Evolutionary conservation across 2,329 filamentous ascomycete genomes (phyloP).

Genomic region (Emergomyces pasteurianus): DNA sequence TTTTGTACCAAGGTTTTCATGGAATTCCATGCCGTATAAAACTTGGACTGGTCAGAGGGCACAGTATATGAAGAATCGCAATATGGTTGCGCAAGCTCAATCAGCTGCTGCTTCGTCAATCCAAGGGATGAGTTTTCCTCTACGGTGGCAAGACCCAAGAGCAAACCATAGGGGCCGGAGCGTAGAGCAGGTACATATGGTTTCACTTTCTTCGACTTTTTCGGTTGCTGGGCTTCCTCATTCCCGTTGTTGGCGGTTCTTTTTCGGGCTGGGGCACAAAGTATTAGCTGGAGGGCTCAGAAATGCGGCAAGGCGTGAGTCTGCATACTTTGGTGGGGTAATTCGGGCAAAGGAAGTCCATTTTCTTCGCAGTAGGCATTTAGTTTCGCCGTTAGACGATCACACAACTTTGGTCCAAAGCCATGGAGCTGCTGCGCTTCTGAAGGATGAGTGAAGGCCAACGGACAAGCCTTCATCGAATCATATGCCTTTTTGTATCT

Average conservation of each 20-base stretch:
- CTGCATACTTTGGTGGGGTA: slow-evolving; percentile 34
- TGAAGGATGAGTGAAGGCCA: slow-evolving; percentile 58
- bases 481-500: slow-evolving; percentile 66
- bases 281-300: neutral
- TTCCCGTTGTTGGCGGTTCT: slow-evolving; percentile 20
- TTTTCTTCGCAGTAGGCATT: slow-evolving; percentile 51
- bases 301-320: neutral
- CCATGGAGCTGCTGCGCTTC: slow-evolving; percentile 62
- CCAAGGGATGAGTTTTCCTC: slow-evolving; percentile 44
- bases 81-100: slow-evolving; percentile 57
- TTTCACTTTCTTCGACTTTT: slow-evolving; percentile 47
- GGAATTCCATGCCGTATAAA: slow-evolving; percentile 71
- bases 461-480: slow-evolving; percentile 62
- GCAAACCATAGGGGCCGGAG: slow-evolving; percentile 62
- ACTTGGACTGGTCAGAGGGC: slow-evolving; percentile 54
- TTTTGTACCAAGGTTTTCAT: slow-evolving; percentile 66
- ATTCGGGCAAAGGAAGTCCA: slow-evolving; percentile 55
- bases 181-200: slow-evolving; percentile 60
- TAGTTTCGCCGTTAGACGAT: slow-evolving; percentile 50
- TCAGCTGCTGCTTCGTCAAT: slow-evolving; percentile 56
- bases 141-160: slow-evolving; percentile 53
- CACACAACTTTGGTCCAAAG: slow-evolving; percentile 59
- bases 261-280: slow-evolving; percentile 15
- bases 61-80: slow-evolving; percentile 63
- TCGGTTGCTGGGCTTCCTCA: slow-evolving; percentile 32